phyloP scores from a whole-genome alignment of 257 asterid genomes.

The Galeopsis tetrahit region DNA sequence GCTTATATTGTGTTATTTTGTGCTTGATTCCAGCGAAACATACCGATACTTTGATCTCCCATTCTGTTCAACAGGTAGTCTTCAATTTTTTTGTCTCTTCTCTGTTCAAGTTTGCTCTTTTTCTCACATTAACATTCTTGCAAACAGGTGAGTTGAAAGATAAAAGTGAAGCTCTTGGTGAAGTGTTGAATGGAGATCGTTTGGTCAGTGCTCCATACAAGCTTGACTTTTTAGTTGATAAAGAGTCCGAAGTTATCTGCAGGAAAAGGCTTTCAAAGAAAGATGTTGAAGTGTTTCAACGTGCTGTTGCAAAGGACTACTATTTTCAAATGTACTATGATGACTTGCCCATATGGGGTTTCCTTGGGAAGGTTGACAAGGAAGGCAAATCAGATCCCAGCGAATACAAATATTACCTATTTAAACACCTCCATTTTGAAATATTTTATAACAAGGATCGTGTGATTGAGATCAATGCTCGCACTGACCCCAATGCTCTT shows the following conservation, averaged over 20 bases:
- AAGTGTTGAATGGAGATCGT: slow-evolving; percentile 74
- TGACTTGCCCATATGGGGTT: slow-evolving; percentile 85
- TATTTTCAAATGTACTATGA: slow-evolving; percentile 82
- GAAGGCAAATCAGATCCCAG: slow-evolving; percentile 68
- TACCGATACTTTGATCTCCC: slow-evolving; percentile 80
- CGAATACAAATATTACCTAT: slow-evolving; percentile 64
- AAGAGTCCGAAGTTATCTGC: slow-evolving; percentile 63
- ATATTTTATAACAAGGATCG: slow-evolving; percentile 64
- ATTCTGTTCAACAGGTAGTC: slow-evolving; percentile 70
- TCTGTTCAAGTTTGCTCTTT: background rate
- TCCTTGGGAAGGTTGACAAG: slow-evolving; percentile 69
- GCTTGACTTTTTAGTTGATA: slow-evolving; percentile 70
- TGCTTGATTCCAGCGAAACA: slow-evolving; percentile 59
- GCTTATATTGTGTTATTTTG: slow-evolving; percentile 34
- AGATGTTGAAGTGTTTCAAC: slow-evolving; percentile 64
- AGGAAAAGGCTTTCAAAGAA: slow-evolving; percentile 53
- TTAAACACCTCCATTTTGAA: slow-evolving; percentile 71
- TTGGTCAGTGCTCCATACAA: slow-evolving; percentile 72
- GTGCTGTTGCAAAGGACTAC: slow-evolving; percentile 73
- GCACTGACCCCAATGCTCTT: slow-evolving; percentile 65
- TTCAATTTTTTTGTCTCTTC: background rate
- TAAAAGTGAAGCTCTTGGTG: slow-evolving; percentile 76
- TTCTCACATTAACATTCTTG: slow-evolving; percentile 28
- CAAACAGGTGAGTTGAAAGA: slow-evolving; percentile 65
- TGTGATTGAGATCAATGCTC: slow-evolving; percentile 76